phyloP scores from a whole-genome alignment of 805 yeast species.

The Millerago galiae region DNA sequence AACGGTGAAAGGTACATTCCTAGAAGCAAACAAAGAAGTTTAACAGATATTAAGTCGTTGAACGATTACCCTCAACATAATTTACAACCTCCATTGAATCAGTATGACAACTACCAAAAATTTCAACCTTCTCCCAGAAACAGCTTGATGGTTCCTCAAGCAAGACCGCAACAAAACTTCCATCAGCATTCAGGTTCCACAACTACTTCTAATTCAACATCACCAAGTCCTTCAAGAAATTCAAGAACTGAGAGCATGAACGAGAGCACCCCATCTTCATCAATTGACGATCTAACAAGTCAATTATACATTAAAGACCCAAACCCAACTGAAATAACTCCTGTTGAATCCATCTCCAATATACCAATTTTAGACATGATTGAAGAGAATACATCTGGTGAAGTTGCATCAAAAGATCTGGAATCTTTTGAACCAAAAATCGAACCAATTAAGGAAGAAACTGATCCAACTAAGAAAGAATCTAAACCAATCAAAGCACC shows the following conservation, averaged over 20 bases:
- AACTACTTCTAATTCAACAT: conserved; percentile 13
- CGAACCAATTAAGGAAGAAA: background rate
- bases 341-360: background rate
- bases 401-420: background rate
- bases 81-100: background rate
- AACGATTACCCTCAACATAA: background rate
- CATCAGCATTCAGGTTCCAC: background rate
- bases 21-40: conserved; percentile 20
- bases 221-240: conserved; percentile 23
- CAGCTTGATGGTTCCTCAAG: background rate
- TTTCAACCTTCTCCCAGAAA: background rate
- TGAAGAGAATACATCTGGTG: conserved; percentile 9
- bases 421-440: background rate
- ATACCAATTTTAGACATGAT: conserved; percentile 14
- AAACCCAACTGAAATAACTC: background rate
- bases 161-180: background rate
- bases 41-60: conserved; percentile 9
- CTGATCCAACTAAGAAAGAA: background rate
- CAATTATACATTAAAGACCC: background rate
- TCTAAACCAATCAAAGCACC: no score
- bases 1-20: conserved; percentile 26
- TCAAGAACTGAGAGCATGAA: conserved; percentile 20
- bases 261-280: conserved; percentile 25
- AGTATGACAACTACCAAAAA: background rate
- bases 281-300: conserved; percentile 21